Evolutionary conservation across 2,329 filamentous ascomycete genomes (phyloP).

Genomic region (Claviceps digitariae): DNA sequence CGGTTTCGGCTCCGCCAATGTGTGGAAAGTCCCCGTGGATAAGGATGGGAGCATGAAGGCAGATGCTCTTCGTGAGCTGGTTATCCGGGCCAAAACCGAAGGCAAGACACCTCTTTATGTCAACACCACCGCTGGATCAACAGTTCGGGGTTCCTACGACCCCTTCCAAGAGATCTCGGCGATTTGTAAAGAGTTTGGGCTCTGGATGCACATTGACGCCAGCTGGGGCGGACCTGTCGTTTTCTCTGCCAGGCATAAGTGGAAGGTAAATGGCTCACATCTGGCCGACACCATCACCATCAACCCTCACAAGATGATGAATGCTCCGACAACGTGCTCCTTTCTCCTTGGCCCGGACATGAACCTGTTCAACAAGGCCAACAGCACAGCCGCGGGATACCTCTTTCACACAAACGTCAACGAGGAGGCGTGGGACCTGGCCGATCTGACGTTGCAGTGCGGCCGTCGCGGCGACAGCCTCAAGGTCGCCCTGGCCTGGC

Average conservation of each 20-base stretch:
- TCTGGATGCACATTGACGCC: constrained; percentile 92
- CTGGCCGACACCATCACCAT: constrained; percentile 72
- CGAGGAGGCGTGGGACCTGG: constrained; percentile 69
- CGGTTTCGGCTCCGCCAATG: constrained; percentile 64
- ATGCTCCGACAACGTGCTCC: constrained; percentile 77
- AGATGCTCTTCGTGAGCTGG: constrained; percentile 45
- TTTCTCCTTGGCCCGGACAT: constrained; percentile 74
- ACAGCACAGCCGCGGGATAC: constrained; percentile 79
- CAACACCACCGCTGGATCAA: constrained; percentile 90
- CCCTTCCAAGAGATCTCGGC: constrained; percentile 56
- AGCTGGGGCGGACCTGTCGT: constrained; percentile 79
- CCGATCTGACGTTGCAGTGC: constrained; percentile 86
- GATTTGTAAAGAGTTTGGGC: constrained; percentile 54
- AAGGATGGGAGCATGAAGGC: constrained; percentile 57
- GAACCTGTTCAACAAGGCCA: constrained; percentile 63
- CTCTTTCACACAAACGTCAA: constrained; percentile 53
- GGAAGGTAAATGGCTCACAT: constrained; percentile 55
- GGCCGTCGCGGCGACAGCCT: constrained; percentile 73
- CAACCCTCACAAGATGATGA: constrained; percentile 97
- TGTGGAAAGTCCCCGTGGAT: constrained; percentile 66
- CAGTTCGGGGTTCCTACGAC: constrained; percentile 81
- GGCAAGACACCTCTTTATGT: constrained; percentile 84
- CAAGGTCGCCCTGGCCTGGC: constrained; percentile 80
- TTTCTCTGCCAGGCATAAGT: constrained; percentile 53
- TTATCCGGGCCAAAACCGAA: constrained; percentile 46